Percentiles rank a stretch among this genome's conserved stretches.
phyloP scores from a whole-genome alignment of 2,329 filamentous ascomycete species.

The Colletotrichum sp. region DNA sequence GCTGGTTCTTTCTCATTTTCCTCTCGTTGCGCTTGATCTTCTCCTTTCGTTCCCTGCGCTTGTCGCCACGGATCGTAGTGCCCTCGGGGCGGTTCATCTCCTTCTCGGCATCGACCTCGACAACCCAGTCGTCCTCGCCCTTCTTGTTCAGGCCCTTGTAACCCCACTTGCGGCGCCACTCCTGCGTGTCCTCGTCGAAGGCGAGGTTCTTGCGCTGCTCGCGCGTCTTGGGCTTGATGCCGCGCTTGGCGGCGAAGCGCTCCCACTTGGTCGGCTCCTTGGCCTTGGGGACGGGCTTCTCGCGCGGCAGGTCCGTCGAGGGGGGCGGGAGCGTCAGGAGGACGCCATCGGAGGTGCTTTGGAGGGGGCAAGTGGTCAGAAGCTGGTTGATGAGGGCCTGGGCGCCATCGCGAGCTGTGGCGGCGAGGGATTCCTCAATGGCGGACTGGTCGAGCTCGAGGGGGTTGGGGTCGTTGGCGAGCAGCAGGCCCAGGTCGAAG shows the following conservation, averaged over 20 bases:
- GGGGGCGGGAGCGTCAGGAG: conserved; percentile 78
- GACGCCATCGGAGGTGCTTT: conserved; percentile 71
- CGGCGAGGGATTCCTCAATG: conserved; percentile 72
- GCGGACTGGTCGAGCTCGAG: conserved; percentile 59
- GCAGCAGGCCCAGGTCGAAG: conserved; percentile 89
- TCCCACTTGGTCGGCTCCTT: conserved; percentile 94
- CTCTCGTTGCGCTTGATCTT: conserved; percentile 74
- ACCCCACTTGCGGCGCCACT: conserved; percentile 95
- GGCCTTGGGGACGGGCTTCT: conserved; percentile 85
- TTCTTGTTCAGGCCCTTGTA: conserved; percentile 91
- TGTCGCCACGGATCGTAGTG: conserved; percentile 65
- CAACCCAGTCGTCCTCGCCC: conserved; percentile 83
- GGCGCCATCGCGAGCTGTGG: conserved; percentile 84
- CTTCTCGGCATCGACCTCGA: conserved; percentile 85
- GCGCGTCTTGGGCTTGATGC: conserved; percentile 87
- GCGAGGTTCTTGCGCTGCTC: conserved; percentile 77
- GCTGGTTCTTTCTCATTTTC: conserved; percentile 70
- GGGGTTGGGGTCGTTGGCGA: conserved; percentile 88
- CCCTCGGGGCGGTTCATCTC: conserved; percentile 68
- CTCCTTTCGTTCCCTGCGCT: conserved; percentile 70
- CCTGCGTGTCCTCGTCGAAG: conserved; percentile 82
- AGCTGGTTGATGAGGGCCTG: conserved; percentile 95
- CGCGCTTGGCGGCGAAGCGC: conserved; percentile 95
- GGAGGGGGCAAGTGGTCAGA: conserved; percentile 83
- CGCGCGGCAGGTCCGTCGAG: conserved; percentile 78